These are phyloP conservation scores for Cytospora chrysosperma DNA, from an alignment of 2,329 filamentous ascomycete species.

Conservation along the genomic window DNA sequence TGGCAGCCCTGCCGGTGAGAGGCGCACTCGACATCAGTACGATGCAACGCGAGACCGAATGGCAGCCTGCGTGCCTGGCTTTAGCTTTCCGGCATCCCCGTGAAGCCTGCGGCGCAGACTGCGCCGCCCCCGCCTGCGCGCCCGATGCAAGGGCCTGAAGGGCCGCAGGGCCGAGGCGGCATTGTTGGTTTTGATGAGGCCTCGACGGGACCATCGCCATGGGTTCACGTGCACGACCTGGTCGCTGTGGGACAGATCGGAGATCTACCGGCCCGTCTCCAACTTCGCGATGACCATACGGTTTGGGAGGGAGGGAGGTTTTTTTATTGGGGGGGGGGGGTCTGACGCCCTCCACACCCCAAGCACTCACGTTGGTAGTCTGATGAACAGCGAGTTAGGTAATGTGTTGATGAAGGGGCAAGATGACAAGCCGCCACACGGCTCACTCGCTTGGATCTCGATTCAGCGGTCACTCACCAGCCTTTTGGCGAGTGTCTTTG, in stretches of 20 bases:
- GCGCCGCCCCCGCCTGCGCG: not conserved
- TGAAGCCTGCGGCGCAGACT: not conserved
- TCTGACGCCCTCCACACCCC: too few relatives aligned
- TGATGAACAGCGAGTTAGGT: too few relatives aligned
- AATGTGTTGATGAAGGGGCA: not conserved
- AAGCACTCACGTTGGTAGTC: too few relatives aligned
- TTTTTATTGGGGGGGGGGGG: too few relatives aligned
- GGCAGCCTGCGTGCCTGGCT: not conserved
- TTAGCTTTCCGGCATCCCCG: not conserved
- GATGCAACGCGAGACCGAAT: not conserved
- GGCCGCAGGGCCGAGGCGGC: too few relatives aligned
- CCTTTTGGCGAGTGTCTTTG: not conserved
- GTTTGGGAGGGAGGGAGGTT: too few relatives aligned
- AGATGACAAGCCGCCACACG: not conserved
- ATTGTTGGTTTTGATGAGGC: not conserved
- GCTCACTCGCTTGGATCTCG: not conserved
- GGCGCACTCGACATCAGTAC: not conserved
- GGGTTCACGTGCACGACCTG: not conserved
- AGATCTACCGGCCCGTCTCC: not conserved
- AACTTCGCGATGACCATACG: too few relatives aligned
- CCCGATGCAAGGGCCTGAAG: not conserved
- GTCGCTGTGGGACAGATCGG: not conserved
- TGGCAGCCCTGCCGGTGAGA: not conserved
- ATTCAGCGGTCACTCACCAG: not conserved
- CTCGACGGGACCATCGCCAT: conserved; percentile 3